A percentile compares a stretch with the other conserved stretches of the same genome.
phyloP scores from a whole-genome alignment of 352 stramenopile genomes.

The Pythium aristosporum region DNA sequence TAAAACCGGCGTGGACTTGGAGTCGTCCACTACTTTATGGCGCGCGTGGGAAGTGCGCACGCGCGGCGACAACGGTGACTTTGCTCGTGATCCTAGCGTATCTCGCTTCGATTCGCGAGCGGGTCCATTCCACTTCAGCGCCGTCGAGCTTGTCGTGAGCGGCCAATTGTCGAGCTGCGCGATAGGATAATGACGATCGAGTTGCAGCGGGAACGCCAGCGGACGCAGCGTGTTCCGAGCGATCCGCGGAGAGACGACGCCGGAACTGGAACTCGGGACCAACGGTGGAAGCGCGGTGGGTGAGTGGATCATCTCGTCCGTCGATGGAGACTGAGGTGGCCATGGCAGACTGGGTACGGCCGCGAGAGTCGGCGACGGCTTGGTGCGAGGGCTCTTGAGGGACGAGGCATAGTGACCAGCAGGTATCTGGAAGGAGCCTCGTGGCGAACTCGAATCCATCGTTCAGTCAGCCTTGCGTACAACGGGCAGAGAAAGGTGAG shows the following conservation, averaged over 20 bases:
- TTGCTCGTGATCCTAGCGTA: not conserved
- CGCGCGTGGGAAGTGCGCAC: constrained; percentile 17
- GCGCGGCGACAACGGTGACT: constrained; percentile 25
- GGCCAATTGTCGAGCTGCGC: constrained; percentile 28
- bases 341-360: constrained; percentile 1
- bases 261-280: not conserved
- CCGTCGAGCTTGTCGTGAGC: constrained; percentile 8
- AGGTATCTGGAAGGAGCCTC: not conserved
- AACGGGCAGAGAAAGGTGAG: not conserved
- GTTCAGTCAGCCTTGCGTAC: not conserved
- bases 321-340: constrained; percentile 1
- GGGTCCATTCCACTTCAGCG: not conserved
- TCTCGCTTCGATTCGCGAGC: not conserved
- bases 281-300: constrained; percentile 9
- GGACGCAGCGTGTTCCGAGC: constrained; percentile 1
- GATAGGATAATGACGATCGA: constrained; percentile 20
- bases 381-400: constrained; percentile 17
- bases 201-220: constrained; percentile 5
- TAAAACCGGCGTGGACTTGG: constrained; percentile 24
- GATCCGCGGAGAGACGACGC: not conserved
- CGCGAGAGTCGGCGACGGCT: not conserved
- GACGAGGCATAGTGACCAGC: not conserved
- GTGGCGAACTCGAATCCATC: constrained; percentile 7
- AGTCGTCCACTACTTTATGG: constrained; percentile 23
- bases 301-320: not conserved